Percentiles rank a stretch among this genome's conserved stretches.
Conservation (phyloP, 495 filamentous ascomycete species). For the Penicillium salamii region DNA sequence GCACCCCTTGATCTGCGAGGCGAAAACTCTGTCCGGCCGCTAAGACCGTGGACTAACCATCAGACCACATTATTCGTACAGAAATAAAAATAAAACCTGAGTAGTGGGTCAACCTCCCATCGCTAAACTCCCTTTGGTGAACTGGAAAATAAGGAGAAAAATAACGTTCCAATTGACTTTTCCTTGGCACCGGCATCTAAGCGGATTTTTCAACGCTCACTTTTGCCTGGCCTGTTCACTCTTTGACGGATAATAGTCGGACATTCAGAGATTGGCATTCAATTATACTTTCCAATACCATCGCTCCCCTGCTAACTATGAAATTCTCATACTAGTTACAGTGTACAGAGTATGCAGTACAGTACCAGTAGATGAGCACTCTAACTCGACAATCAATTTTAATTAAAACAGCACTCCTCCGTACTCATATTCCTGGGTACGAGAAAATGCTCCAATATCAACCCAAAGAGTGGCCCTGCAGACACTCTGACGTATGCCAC, state of each 20-base stretch:
- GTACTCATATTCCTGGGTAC: no score
- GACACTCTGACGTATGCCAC: background rate
- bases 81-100: background rate
- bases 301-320: no score
- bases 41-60: no score
- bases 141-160: background rate
- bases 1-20: slow-evolving; percentile 21
- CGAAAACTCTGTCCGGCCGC: slow-evolving; percentile 8
- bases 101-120: background rate
- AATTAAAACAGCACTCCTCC: no score
- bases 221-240: background rate
- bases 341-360: no score
- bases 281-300: no score
- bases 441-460: no score
- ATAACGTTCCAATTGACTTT: background rate
- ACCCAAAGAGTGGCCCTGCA: background rate
- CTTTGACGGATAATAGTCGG: background rate
- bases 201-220: background rate
- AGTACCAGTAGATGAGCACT: no score
- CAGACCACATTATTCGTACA: slow-evolving; percentile 4
- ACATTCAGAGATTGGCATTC: no score
- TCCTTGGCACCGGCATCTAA: no score
- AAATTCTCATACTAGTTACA: no score
- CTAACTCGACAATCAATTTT: no score
- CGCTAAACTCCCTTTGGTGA: background rate